phyloP scores from a whole-genome alignment of 495 filamentous ascomycete species.

The Hypoxylon subgilvum region DNA sequence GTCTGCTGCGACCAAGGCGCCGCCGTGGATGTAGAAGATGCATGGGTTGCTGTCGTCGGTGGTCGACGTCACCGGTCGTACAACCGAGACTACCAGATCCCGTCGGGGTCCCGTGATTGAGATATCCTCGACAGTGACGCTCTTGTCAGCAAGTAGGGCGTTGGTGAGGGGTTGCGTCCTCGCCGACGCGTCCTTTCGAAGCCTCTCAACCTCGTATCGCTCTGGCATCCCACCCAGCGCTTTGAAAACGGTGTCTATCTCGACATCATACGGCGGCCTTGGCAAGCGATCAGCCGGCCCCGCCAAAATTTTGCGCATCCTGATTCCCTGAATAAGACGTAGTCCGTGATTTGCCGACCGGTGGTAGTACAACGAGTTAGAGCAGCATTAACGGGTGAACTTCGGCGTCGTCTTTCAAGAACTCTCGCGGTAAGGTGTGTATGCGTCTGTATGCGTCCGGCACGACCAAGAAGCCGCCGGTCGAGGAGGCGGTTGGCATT shows the following conservation, averaged over 20 bases:
- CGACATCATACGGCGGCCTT: conserved; percentile 42
- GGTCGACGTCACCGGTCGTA: conserved; percentile 31
- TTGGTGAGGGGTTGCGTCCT: conserved; percentile 40
- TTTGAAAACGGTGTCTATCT: conserved; percentile 36
- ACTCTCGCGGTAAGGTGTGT: neutral
- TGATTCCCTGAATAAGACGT: no score
- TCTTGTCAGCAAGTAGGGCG: conserved; percentile 40
- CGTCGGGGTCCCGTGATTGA: conserved; percentile 37
- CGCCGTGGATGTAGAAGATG: conserved; percentile 44
- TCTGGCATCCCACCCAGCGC: conserved; percentile 36
- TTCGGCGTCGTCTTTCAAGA: conserved; percentile 13
- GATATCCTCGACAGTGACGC: conserved; percentile 35
- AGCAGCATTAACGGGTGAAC: neutral
- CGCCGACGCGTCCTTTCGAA: conserved; percentile 39
- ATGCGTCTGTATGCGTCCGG: neutral
- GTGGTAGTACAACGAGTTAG: conserved; percentile 9
- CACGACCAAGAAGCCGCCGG: conserved; percentile 6
- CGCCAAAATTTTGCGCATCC: conserved; percentile 39
- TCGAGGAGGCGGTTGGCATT: conserved; percentile 28
- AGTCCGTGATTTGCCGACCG: conserved; percentile 5
- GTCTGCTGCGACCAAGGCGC: conserved; percentile 40
- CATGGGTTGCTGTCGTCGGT: conserved; percentile 24
- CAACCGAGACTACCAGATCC: conserved; percentile 36
- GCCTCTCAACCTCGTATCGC: conserved; percentile 40
- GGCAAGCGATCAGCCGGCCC: conserved; percentile 39